Evolutionary conservation across 257 asterid genomes (phyloP).

Genomic region (Vinca minor): DNA sequence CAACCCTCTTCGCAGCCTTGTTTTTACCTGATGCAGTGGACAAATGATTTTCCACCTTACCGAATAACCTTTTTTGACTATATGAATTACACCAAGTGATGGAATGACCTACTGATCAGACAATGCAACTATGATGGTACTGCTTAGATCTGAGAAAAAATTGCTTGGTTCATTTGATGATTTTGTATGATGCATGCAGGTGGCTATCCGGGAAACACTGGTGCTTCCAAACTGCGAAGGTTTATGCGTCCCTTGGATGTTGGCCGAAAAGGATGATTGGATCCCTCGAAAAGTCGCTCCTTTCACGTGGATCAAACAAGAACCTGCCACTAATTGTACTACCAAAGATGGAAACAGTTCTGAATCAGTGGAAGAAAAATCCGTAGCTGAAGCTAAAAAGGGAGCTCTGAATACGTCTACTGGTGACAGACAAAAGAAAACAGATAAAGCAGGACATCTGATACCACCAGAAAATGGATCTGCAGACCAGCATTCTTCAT

Average conservation of each 20-base stretch:
- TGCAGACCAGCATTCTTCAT: slow-evolving; percentile 21
- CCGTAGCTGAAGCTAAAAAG: slow-evolving; percentile 24
- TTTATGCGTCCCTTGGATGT: slow-evolving; percentile 68
- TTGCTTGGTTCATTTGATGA: background rate
- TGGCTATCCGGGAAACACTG: slow-evolving; percentile 68
- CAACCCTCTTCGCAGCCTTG: too few relatives aligned
- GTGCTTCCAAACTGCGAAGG: slow-evolving; percentile 82
- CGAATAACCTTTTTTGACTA: background rate
- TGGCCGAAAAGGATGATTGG: slow-evolving; percentile 93
- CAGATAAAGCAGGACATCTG: slow-evolving; percentile 16
- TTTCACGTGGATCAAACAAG: slow-evolving; percentile 63
- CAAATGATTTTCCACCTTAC: background rate
- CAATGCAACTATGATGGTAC: background rate
- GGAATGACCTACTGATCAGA: too few relatives aligned
- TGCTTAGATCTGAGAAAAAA: background rate
- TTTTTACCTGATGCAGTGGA: background rate
- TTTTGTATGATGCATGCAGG: slow-evolving; percentile 40
- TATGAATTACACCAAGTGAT: background rate
- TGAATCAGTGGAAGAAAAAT: slow-evolving; percentile 32
- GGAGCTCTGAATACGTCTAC: slow-evolving; percentile 20
- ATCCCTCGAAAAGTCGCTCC: slow-evolving; percentile 68
- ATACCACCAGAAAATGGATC: slow-evolving; percentile 23
- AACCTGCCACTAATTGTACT: slow-evolving; percentile 28
- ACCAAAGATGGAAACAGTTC: slow-evolving; percentile 30
- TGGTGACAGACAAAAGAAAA: slow-evolving; percentile 29